Conservation (phyloP, 2,329 filamentous ascomycete genomes). For the Nemania sp. region DNA sequence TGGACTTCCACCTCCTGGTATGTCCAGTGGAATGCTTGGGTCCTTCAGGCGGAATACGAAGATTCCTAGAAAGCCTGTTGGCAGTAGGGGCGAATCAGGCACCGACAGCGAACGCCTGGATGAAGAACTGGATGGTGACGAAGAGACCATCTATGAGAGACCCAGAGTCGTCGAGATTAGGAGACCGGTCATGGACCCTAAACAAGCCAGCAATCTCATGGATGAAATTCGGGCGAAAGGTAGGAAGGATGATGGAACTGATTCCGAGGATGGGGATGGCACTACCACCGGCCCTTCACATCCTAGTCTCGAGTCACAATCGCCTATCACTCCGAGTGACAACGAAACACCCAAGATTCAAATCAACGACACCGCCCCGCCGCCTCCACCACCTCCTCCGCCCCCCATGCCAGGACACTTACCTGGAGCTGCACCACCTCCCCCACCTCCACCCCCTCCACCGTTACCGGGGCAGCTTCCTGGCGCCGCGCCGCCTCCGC, state of each 20-base stretch:
- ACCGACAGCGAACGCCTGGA: conserved; percentile 36
- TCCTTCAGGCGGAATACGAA: conserved; percentile 67
- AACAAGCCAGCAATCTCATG: conserved; percentile 67
- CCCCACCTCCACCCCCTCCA: conserved; percentile 46
- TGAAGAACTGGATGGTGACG: conserved; percentile 54
- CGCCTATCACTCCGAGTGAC: conserved; percentile 69
- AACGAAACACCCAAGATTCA: conserved; percentile 62
- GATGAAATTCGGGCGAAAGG: conserved; percentile 77
- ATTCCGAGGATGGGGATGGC: conserved; percentile 71
- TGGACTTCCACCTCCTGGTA: conserved; percentile 61
- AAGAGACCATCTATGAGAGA: conserved; percentile 74
- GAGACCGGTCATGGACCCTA: conserved; percentile 68
- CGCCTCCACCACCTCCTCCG: conserved; percentile 49
- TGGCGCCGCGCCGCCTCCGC: conserved; percentile 49
- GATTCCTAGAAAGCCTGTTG: conserved; percentile 60
- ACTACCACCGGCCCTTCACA: conserved; percentile 76
- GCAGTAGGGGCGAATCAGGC: conserved; percentile 39
- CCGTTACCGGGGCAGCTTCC: conserved; percentile 47
- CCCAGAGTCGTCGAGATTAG: conserved; percentile 79
- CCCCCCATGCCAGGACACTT: conserved; percentile 47
- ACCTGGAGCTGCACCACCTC: conserved; percentile 43
- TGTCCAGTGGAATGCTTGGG: conserved; percentile 75
- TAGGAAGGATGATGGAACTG: conserved; percentile 72
- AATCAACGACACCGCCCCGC: conserved; percentile 50
- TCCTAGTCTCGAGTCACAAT: conserved; percentile 72